These are phyloP conservation scores for Sphagnum magellanicum DNA, from an alignment of 228 moss, liverwort and hornwort genomes.

Conservation along the genomic window DNA sequence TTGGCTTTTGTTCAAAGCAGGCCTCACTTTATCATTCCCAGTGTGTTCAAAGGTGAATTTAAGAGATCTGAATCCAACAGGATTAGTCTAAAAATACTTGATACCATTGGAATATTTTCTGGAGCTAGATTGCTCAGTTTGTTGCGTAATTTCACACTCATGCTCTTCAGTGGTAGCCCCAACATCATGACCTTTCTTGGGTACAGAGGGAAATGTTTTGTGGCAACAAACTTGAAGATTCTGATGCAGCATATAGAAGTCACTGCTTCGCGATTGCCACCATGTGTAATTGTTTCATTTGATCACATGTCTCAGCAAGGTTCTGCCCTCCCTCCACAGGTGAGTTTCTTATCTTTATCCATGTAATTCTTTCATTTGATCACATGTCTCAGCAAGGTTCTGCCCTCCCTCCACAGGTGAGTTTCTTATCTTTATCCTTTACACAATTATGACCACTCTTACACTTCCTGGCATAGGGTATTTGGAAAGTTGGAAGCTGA, in stretches of 20 bases:
- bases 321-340: slow-evolving; percentile 71
- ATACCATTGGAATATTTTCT: too few species aligned
- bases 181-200: background rate
- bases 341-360: background rate
- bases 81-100: too few species aligned
- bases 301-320: slow-evolving; percentile 78
- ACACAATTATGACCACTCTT: background rate
- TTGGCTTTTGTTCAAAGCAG: background rate
- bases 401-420: slow-evolving; percentile 65
- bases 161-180: too few species aligned
- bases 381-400: slow-evolving; percentile 73
- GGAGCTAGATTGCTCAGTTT: too few species aligned
- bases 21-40: background rate
- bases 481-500: too few species aligned
- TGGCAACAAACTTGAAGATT: slow-evolving; percentile 98
- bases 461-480: too few species aligned
- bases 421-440: background rate
- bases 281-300: slow-evolving; percentile 95
- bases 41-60: too few species aligned
- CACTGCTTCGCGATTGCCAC: slow-evolving; percentile 84
- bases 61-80: background rate
- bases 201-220: slow-evolving; percentile 91
- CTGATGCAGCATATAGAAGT: slow-evolving; percentile 96
- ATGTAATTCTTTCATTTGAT: slow-evolving; percentile 95
- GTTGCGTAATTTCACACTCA: too few species aligned